Conservation (phyloP, 1,139 yeast genomes). For the Candida sanyaensis region DNA sequence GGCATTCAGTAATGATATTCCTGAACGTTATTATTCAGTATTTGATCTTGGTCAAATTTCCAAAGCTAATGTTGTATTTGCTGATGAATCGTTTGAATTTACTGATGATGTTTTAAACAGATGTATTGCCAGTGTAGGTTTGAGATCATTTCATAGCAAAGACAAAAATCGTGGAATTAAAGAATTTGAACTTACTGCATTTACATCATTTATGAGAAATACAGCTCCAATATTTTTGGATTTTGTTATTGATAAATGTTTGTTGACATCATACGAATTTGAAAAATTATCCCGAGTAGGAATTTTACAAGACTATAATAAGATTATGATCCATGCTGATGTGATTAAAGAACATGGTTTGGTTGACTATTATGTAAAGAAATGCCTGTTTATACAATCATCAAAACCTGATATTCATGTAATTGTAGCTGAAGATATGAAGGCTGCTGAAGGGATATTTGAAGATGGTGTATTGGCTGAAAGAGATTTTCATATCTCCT, state of each 20-base stretch:
- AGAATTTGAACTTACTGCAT: constrained; percentile 49
- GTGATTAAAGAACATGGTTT: constrained; percentile 55
- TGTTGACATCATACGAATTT: constrained; percentile 15
- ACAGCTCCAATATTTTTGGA: constrained; percentile 41
- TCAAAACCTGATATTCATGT: constrained; percentile 24
- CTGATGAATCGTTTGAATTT: constrained; percentile 21
- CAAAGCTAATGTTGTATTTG: constrained; percentile 20
- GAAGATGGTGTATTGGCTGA: constrained; percentile 36
- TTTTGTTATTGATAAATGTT: constrained; percentile 18
- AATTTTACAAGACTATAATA: constrained; percentile 7
- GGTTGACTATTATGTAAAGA: constrained; percentile 42
- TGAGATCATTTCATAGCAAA: constrained; percentile 26
- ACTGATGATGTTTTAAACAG: constrained; percentile 20
- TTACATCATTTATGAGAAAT: constrained; percentile 50
- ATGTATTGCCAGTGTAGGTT: constrained; percentile 47
- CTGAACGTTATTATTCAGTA: constrained; percentile 16
- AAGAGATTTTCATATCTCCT: constrained; percentile 14
- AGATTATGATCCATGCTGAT: constrained; percentile 32
- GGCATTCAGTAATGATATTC: constrained; percentile 31
- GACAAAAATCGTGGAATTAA: constrained; percentile 6
- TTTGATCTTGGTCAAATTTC: constrained; percentile 17
- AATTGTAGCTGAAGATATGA: constrained; percentile 16
- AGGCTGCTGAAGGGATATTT: constrained; percentile 18
- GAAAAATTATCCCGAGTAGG: constrained; percentile 8
- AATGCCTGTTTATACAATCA: constrained; percentile 39